phyloP scores from a whole-genome alignment of 176 grass and related monocot genomes.

The Oryza nivara region DNA sequence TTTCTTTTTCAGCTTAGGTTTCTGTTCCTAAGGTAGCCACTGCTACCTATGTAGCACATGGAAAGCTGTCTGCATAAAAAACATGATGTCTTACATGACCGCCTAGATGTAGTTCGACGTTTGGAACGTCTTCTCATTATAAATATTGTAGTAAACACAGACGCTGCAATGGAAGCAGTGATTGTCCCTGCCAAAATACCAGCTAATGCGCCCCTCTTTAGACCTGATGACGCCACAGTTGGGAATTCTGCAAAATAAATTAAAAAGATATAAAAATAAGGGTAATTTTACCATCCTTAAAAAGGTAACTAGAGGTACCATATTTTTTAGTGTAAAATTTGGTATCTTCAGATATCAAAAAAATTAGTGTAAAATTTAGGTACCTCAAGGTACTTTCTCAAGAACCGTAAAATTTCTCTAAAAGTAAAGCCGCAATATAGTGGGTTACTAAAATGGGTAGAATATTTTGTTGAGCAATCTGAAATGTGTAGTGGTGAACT shows the following conservation, averaged over 20 bases:
- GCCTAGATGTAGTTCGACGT: slow-evolving; percentile 42
- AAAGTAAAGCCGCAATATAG: not conserved
- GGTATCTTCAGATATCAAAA: too few relatives aligned
- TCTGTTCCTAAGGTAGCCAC: not conserved
- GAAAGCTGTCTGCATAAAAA: slow-evolving; percentile 4
- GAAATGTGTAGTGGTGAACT: not conserved
- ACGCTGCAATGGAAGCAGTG: slow-evolving; percentile 54
- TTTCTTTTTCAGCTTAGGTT: not conserved
- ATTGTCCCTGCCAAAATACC: slow-evolving; percentile 60
- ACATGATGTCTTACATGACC: slow-evolving; percentile 62
- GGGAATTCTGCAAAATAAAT: slow-evolving; percentile 47
- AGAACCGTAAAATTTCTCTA: not conserved
- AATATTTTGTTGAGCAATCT: not conserved
- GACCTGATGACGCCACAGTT: slow-evolving; percentile 41
- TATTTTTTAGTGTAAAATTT: too few relatives aligned
- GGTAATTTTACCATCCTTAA: too few relatives aligned
- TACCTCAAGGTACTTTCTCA: too few relatives aligned
- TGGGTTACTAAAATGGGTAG: not conserved
- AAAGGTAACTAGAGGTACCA: too few relatives aligned
- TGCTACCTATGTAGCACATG: slow-evolving; percentile 16
- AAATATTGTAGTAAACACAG: slow-evolving; percentile 66
- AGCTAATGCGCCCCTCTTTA: slow-evolving; percentile 67
- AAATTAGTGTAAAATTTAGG: too few relatives aligned
- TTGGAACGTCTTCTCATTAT: slow-evolving; percentile 66
- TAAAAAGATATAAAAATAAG: not conserved